Base-by-base conservation (phyloP, 306 rosid genomes). In the Phaseolus lunatus region DNA sequence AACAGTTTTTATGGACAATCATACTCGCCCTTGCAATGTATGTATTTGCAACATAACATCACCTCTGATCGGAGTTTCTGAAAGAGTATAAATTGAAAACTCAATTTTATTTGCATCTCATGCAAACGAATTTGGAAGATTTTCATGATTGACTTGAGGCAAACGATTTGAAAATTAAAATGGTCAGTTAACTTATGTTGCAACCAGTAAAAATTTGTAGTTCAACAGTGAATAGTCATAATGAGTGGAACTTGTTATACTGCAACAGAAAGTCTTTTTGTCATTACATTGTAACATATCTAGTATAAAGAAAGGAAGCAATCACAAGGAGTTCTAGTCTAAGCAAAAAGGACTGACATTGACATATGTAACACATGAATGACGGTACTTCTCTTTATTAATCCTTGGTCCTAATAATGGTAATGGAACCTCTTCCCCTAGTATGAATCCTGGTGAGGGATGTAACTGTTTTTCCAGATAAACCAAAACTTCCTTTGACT, bases 361-460 rank as follows among this genome's bases (percentile, higher is more conserved):
- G 33, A 66, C 53, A 35, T 35, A 4, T 33, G 69, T 18, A 64
- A 68, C 29, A 54, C 66, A 72, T 35, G 57, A 58, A 61, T 73
- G 44, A 58, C 9, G 4, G 39, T n/a, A 18, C 3, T 35, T 23
- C 1, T 67, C 56, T 48, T 81, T 65, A 82, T 81, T 48, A 82
- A 70, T 75, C 75, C 72, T 44, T 77, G 73, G 75, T 82, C 47
- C 78, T 77, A 13, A 64, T 57, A 44, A 82, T 53, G 78, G 75
- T 77, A 47, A 76, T 77, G 37, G 85, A 82, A 26, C 82, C 78
- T 70, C 73, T 43, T 15, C 78, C 85, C 63, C 39, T 24, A 19
- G 81, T 82, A 24, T 24, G 81, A 62, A 76, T 62, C 61, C 73
- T 62, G 0, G 78, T 39, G 31, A 62, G 50, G 7, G 78, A 59